These are phyloP conservation scores for Akebia trifoliata DNA, from an alignment of 164 flowering plant species.

Conservation along the genomic window DNA sequence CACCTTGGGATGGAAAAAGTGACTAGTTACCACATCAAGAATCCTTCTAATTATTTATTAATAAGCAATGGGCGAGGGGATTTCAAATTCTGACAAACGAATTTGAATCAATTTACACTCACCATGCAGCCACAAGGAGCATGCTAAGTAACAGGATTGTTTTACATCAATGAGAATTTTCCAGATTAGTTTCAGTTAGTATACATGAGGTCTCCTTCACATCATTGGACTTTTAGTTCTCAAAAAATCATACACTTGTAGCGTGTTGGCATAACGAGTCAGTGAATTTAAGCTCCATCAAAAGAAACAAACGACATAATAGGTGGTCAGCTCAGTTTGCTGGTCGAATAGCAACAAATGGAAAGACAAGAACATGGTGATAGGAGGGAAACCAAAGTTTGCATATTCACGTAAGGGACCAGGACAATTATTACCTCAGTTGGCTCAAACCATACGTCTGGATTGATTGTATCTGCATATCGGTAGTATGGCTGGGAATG, in stretches of 20 bases:
- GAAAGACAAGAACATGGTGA: not conserved
- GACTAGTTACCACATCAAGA: no score
- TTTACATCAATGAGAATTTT: not conserved
- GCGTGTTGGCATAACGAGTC: not conserved
- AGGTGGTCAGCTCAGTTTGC: not conserved
- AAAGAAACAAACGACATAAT: not conserved
- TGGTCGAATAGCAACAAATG: not conserved
- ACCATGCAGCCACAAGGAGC: not conserved
- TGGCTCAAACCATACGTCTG: conserved; percentile 99
- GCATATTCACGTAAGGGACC: not conserved
- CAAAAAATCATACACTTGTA: not conserved
- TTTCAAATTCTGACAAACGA: not conserved
- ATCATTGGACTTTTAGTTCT: not conserved
- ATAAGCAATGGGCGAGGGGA: not conserved
- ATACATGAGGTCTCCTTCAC: not conserved
- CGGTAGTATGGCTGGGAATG: conserved; percentile 70
- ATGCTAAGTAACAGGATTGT: not conserved
- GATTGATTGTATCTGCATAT: conserved; percentile 58
- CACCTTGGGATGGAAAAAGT: not conserved
- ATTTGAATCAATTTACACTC: not conserved
- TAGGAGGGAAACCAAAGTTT: not conserved
- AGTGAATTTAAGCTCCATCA: not conserved
- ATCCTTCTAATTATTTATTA: no score
- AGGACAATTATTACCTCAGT: conserved; percentile 54
- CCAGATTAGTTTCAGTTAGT: no score